A percentile compares a stretch with the other conserved stretches of the same genome.
These are phyloP conservation scores for Saccharomycopsis sp. DNA, from an alignment of 805 yeast genomes.

Conservation along the genomic window DNA sequence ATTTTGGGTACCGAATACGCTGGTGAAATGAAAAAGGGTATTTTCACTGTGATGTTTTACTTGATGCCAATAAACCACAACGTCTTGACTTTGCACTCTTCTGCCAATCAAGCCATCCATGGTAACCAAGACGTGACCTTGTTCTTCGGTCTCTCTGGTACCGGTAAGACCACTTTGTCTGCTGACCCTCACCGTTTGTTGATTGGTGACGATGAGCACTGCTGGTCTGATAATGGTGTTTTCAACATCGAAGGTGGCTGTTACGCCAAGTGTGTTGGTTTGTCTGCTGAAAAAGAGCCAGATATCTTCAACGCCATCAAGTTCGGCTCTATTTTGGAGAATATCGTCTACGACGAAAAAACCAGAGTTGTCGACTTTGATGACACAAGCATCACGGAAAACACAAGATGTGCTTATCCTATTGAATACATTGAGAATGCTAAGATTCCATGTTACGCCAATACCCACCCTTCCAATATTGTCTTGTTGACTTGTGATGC, in stretches of 20 bases:
- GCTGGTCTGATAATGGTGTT: slow-evolving; percentile 98
- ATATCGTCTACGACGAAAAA: slow-evolving; percentile 74
- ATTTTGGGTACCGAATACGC: slow-evolving; percentile 98
- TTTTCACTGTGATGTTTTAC: slow-evolving; percentile 97
- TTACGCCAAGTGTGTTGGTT: slow-evolving; percentile 93
- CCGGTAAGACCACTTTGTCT: slow-evolving; percentile 95
- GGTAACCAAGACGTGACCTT: slow-evolving; percentile 77
- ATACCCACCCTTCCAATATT: slow-evolving; percentile 86
- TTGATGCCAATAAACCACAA: slow-evolving; percentile 92
- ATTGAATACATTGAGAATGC: slow-evolving; percentile 96
- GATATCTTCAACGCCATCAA: slow-evolving; percentile 93
- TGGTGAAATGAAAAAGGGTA: slow-evolving; percentile 99
- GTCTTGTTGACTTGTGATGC: slow-evolving; percentile 95
- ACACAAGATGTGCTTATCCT: slow-evolving; percentile 98
- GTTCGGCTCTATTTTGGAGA: slow-evolving; percentile 92
- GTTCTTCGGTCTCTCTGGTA: slow-evolving; percentile 95
- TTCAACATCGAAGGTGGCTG: slow-evolving; percentile 99
- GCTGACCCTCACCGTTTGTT: slow-evolving; percentile 92
- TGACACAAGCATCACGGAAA: slow-evolving; percentile 81
- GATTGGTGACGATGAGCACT: slow-evolving; percentile 98
- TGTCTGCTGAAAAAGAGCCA: slow-evolving; percentile 89
- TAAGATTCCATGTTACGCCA: slow-evolving; percentile 88
- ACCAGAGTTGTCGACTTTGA: slow-evolving; percentile 82
- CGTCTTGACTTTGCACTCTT: slow-evolving; percentile 89
- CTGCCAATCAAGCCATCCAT: slow-evolving; percentile 82